phyloP scores from a whole-genome alignment of 2,329 filamentous ascomycete genomes.

The Phialocephala subalpina region DNA sequence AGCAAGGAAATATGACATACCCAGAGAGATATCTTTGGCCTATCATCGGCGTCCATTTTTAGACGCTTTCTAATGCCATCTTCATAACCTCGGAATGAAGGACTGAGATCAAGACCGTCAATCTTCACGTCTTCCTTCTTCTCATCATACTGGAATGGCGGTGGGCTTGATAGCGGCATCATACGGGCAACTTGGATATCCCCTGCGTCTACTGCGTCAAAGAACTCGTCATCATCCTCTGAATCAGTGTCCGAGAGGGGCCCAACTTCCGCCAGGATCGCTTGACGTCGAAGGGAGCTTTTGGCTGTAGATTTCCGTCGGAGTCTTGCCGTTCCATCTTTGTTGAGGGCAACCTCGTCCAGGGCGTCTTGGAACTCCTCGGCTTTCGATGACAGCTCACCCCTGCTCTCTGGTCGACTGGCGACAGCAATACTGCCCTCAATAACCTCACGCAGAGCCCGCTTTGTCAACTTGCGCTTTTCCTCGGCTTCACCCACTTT shows the following conservation, averaged over 20 bases:
- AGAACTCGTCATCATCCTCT: conserved; percentile 91
- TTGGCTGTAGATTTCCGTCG: conserved; percentile 51
- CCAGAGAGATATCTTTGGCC: conserved; percentile 96
- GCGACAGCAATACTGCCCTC: conserved; percentile 65
- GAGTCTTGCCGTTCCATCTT: conserved; percentile 41
- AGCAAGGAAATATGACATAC: conserved; percentile 59
- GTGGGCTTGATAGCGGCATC: conserved; percentile 53
- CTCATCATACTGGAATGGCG: conserved; percentile 46
- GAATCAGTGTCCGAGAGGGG: conserved; percentile 79
- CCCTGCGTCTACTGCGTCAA: conserved; percentile 94
- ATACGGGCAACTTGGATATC: conserved; percentile 83
- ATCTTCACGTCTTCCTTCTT: conserved; percentile 55
- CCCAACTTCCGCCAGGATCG: conserved; percentile 73
- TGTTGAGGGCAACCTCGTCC: conserved; percentile 47
- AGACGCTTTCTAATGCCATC: conserved; percentile 81
- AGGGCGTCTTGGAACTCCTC: conserved; percentile 46
- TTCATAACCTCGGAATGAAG: conserved; percentile 90
- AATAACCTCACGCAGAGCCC: conserved; percentile 85
- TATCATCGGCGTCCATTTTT: conserved; percentile 89
- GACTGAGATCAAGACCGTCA: conserved; percentile 69
- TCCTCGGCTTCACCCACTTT: conserved; percentile 89
- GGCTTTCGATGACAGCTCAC: conserved; percentile 23
- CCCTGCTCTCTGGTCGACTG: conserved; percentile 39
- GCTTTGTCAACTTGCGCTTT: conserved; percentile 89
- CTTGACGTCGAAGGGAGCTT: conserved; percentile 63